phyloP scores from a whole-genome alignment of 495 filamentous ascomycete genomes.

The Aspergillus sparsus region DNA sequence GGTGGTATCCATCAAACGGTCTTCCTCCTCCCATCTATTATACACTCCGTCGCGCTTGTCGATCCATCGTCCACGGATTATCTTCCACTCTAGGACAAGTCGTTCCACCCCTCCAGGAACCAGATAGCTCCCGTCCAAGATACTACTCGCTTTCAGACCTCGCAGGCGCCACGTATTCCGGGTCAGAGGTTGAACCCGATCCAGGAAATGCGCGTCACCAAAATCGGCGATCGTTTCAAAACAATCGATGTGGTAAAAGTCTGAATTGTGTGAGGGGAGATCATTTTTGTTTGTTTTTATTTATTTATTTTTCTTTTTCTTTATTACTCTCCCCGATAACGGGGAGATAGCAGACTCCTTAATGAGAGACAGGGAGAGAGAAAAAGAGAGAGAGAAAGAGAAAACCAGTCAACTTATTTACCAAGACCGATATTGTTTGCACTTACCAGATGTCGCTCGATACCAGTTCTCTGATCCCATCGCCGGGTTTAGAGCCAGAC shows the following conservation, averaged over 20 bases:
- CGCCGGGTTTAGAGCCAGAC: constrained; percentile 11
- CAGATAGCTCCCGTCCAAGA: constrained; percentile 14
- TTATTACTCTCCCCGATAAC: too few species aligned
- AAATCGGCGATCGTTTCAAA: constrained; percentile 20
- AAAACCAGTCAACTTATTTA: constrained; percentile 2
- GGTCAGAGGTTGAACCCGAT: constrained; percentile 17
- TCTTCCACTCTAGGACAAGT: constrained; percentile 20
- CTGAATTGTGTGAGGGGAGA: constrained; percentile 4
- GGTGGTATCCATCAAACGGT: neutral
- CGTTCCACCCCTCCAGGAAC: constrained; percentile 16
- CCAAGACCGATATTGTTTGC: neutral
- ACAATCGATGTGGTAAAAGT: constrained; percentile 15
- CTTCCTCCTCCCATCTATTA: constrained; percentile 6
- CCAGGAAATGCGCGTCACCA: constrained; percentile 10
- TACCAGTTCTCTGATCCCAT: constrained; percentile 6
- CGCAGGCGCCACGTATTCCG: constrained; percentile 11
- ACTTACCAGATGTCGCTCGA: constrained; percentile 10
- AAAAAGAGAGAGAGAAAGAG: too few species aligned
- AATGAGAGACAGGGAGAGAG: too few species aligned
- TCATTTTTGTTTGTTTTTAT: too few species aligned
- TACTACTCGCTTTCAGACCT: constrained; percentile 12
- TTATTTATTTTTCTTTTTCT: neutral
- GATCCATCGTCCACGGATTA: constrained; percentile 15
- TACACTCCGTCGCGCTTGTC: constrained; percentile 15
- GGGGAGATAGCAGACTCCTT: too few species aligned